A percentile compares a stretch with the other conserved stretches of the same genome.
phyloP scores from a whole-genome alignment of 176 grass and related monocot species.

The Rhynchospora pubera region DNA sequence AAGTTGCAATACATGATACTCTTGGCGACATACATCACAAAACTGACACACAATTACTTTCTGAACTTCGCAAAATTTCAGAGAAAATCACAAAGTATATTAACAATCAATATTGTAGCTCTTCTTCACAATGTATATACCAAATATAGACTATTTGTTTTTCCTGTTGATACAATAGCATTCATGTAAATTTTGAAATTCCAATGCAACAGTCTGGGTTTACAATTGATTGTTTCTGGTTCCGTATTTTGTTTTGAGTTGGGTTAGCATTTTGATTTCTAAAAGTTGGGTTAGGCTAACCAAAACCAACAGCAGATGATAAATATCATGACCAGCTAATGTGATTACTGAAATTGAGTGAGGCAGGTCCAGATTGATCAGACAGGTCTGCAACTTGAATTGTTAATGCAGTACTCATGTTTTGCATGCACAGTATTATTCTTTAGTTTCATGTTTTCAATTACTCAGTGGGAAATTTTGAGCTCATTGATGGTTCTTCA shows the following conservation, averaged over 20 bases:
- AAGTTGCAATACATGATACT: slow-evolving; percentile 14
- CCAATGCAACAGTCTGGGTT: too few species aligned
- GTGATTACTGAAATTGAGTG: background rate
- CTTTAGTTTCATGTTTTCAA: background rate
- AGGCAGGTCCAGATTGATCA: background rate
- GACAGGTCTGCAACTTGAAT: background rate
- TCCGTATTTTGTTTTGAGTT: background rate
- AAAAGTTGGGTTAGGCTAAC: background rate
- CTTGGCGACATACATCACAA: slow-evolving; percentile 33
- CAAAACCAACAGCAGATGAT: background rate
- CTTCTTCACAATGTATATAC: too few species aligned
- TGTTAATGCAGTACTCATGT: background rate
- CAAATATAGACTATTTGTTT: too few species aligned
- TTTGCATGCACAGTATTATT: background rate
- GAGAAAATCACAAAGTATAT: slow-evolving; percentile 37
- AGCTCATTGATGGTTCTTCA: background rate
- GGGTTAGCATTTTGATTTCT: background rate
- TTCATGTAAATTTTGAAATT: too few species aligned
- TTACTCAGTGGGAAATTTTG: background rate
- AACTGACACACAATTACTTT: slow-evolving; percentile 33
- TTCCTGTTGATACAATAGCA: too few species aligned
- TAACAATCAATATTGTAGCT: background rate
- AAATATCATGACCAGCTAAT: background rate
- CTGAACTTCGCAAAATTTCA: slow-evolving; percentile 32
- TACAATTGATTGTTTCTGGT: too few species aligned